Percentiles rank a stretch among this genome's conserved stretches.
Evolutionary conservation across 2,329 filamentous ascomycete species (phyloP).

Genomic region (Diaporthe destruens): DNA sequence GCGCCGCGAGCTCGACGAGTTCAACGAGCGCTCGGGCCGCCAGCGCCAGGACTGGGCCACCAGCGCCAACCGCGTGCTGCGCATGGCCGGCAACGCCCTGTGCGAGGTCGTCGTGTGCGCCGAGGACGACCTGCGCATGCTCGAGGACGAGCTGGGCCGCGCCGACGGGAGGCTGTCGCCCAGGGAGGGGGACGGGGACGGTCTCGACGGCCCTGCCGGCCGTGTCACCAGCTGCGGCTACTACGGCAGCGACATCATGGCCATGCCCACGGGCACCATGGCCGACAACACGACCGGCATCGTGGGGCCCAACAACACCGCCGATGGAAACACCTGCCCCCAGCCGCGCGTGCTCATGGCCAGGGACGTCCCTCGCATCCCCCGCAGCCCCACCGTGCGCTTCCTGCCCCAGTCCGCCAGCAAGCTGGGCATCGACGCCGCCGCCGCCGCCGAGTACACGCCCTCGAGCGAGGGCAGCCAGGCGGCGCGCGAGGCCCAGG

Average conservation of each 20-base stretch:
- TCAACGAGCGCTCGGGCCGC: conserved; percentile 28
- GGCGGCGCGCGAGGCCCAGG: neutral
- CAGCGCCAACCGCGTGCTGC: conserved; percentile 34
- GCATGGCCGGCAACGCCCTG: conserved; percentile 39
- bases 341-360: conserved; percentile 2
- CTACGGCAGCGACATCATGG: conserved; percentile 36
- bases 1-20: conserved; percentile 38
- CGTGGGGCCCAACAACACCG: too few species aligned
- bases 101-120: conserved; percentile 36
- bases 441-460: neutral
- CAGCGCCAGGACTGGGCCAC: conserved; percentile 39
- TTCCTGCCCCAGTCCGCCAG: conserved; percentile 23
- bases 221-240: conserved; percentile 25
- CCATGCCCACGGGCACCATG: conserved; percentile 14
- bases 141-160: conserved; percentile 39
- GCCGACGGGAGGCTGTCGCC: conserved; percentile 36
- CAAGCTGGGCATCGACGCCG: conserved; percentile 27
- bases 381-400: conserved; percentile 27
- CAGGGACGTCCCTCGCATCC: conserved; percentile 10
- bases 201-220: conserved; percentile 19
- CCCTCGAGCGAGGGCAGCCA: conserved; percentile 29
- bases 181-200: conserved; percentile 25
- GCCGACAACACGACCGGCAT: neutral
- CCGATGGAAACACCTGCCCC: too few species aligned
- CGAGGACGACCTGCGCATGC: conserved; percentile 36